Conservation (phyloP, 2,329 filamentous ascomycete genomes). For the Talaromyces funiculosus region DNA sequence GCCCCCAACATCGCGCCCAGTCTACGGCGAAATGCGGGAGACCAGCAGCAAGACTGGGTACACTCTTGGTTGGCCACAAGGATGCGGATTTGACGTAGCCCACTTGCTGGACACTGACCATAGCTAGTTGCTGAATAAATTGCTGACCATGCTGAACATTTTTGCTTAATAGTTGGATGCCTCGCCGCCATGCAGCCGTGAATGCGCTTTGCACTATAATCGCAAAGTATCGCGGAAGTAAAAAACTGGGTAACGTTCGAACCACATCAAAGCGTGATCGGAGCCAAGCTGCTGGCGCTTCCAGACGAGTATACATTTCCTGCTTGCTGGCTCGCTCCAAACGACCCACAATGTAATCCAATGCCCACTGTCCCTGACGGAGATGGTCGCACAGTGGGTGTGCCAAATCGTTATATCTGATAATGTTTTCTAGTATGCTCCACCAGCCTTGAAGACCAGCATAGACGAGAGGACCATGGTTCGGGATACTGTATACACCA, state of each 20-base stretch:
- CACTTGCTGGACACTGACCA: slow-evolving; percentile 89
- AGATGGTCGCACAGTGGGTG: slow-evolving; percentile 93
- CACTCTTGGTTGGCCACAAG: slow-evolving; percentile 75
- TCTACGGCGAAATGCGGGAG: slow-evolving; percentile 88
- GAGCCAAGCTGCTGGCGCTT: slow-evolving; percentile 69
- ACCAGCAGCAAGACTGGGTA: slow-evolving; percentile 84
- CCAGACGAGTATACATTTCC: slow-evolving; percentile 57
- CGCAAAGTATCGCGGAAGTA: slow-evolving; percentile 89
- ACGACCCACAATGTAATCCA: slow-evolving; percentile 79
- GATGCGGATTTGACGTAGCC: slow-evolving; percentile 87
- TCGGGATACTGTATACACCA: slow-evolving; percentile 84
- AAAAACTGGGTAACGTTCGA: slow-evolving; percentile 75
- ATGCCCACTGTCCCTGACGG: slow-evolving; percentile 81
- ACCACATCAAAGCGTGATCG: slow-evolving; percentile 80
- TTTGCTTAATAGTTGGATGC: slow-evolving; percentile 70
- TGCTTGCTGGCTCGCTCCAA: slow-evolving; percentile 66
- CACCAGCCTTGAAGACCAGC: slow-evolving; percentile 98
- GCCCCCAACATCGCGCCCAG: slow-evolving; percentile 96
- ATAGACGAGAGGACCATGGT: slow-evolving; percentile 79
- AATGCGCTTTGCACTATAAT: slow-evolving; percentile 84
- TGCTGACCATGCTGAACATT: slow-evolving; percentile 75
- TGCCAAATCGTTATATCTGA: slow-evolving; percentile 82
- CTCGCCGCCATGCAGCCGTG: slow-evolving; percentile 71
- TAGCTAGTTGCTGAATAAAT: slow-evolving; percentile 80
- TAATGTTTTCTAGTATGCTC: slow-evolving; percentile 80